Evolutionary conservation across 768 basidiomycete genomes (phyloP).

Genomic region (Leucosporidium yakuticum): DNA sequence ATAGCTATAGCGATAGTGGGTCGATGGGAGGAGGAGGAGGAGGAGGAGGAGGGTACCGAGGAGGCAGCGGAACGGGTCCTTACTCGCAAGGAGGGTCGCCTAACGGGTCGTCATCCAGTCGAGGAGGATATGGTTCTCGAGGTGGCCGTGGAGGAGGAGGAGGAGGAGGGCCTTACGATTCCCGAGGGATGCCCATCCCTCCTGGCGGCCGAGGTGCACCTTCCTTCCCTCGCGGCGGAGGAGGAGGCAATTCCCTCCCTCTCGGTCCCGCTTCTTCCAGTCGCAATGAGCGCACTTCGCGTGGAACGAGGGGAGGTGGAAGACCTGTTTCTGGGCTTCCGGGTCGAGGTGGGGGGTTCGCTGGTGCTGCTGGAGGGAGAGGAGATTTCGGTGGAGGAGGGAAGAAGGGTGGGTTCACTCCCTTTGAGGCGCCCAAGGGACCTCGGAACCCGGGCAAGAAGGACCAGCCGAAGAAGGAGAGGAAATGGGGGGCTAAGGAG

Average conservation of each 20-base stretch:
- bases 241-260: constrained; percentile 5
- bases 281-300: not conserved
- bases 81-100: not conserved
- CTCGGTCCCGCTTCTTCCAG: not conserved
- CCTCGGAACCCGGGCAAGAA: constrained; percentile 25
- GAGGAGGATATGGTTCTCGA: not conserved
- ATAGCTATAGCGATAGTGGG: not conserved
- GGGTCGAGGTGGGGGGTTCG: not conserved
- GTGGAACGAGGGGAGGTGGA: not conserved
- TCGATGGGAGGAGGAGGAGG: not conserved
- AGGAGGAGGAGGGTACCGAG: not conserved
- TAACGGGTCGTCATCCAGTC: no score
- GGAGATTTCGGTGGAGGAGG: not conserved
- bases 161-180: not conserved
- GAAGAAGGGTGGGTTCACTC: not conserved
- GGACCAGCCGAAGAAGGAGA: constrained; percentile 29
- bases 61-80: not conserved
- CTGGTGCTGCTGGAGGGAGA: not conserved
- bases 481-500: constrained; percentile 36
- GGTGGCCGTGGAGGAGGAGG: not conserved
- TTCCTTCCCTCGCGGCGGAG: constrained; percentile 12
- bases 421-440: constrained; percentile 22
- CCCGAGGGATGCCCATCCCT: not conserved
- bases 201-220: constrained; percentile 17
- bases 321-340: constrained; percentile 2